Conservation (phyloP, 306 rosid genomes). For the Senna tora region DNA sequence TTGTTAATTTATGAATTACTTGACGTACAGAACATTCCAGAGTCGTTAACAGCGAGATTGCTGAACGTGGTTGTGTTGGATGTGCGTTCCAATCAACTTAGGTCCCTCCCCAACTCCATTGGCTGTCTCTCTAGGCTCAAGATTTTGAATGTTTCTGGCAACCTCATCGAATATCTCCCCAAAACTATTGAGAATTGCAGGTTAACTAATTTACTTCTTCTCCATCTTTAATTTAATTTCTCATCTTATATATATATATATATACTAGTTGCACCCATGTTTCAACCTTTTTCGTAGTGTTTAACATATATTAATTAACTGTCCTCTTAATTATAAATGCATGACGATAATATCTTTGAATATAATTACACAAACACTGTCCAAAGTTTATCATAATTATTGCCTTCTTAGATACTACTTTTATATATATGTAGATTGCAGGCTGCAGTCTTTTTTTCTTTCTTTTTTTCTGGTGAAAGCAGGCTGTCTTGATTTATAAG, state of each 20-base stretch:
- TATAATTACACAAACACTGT: no score
- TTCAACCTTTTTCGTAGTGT: background rate
- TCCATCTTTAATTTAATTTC: background rate
- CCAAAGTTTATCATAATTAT: no score
- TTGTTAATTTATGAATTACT: background rate
- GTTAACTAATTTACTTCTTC: constrained; percentile 33
- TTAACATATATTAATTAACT: background rate
- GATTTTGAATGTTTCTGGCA: constrained; percentile 77
- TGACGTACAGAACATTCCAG: constrained; percentile 78
- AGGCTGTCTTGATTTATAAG: no score
- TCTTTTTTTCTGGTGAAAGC: no score
- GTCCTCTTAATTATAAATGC: no score
- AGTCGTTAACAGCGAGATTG: constrained; percentile 77
- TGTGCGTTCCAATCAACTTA: constrained; percentile 79
- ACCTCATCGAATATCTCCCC: constrained; percentile 66
- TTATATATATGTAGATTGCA: no score
- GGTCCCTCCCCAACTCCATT: constrained; percentile 80
- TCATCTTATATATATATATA: background rate
- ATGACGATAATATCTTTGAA: no score
- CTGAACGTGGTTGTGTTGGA: constrained; percentile 70
- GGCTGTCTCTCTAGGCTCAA: constrained; percentile 90
- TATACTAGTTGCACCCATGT: background rate
- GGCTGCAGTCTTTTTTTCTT: no score
- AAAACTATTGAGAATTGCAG: constrained; percentile 91
- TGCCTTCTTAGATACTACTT: no score